A percentile compares a stretch with the other conserved stretches of the same genome.
Conservation (phyloP, 202 grass and related monocot species). For the Cymbopogon flexuosus region DNA sequence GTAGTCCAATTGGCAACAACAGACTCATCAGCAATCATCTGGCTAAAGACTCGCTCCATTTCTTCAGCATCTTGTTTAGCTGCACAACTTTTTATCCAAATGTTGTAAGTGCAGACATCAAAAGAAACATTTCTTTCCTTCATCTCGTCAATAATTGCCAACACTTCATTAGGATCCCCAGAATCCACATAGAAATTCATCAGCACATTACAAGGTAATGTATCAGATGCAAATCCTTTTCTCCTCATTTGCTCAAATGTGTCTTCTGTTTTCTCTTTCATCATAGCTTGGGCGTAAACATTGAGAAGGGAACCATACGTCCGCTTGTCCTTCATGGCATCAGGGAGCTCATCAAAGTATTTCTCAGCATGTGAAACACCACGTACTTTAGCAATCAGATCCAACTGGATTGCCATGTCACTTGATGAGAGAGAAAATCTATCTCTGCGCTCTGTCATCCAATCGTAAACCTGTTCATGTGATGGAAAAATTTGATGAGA, state of each 20-base stretch:
- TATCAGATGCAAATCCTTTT: constrained; percentile 61
- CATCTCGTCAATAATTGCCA: constrained; percentile 61
- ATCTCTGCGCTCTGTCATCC: constrained; percentile 62
- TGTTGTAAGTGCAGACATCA: constrained; percentile 84
- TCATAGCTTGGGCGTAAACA: constrained; percentile 68
- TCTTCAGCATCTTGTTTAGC: constrained; percentile 58
- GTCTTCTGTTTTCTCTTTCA: constrained; percentile 72
- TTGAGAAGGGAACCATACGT: constrained; percentile 84
- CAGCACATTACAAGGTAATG: constrained; percentile 77
- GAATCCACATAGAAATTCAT: constrained; percentile 83
- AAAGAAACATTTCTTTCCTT: constrained; percentile 58
- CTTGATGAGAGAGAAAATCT: constrained; percentile 58
- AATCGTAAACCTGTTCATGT: constrained; percentile 63
- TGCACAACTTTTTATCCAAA: constrained; percentile 85
- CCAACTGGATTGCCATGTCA: constrained; percentile 83
- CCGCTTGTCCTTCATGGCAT: constrained; percentile 67
- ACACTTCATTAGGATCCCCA: constrained; percentile 51
- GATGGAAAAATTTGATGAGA: constrained; percentile 16
- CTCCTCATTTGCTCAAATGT: constrained; percentile 60
- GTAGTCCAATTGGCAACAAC: constrained; percentile 88
- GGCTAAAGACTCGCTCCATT: constrained; percentile 59
- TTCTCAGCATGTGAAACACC: constrained; percentile 63
- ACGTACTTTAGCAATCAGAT: constrained; percentile 69
- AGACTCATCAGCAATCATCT: constrained; percentile 63
- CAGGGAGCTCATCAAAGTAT: constrained; percentile 62